phyloP scores from a whole-genome alignment of 1,284 basidiomycete species.

The Ceratobasidium sp. region DNA sequence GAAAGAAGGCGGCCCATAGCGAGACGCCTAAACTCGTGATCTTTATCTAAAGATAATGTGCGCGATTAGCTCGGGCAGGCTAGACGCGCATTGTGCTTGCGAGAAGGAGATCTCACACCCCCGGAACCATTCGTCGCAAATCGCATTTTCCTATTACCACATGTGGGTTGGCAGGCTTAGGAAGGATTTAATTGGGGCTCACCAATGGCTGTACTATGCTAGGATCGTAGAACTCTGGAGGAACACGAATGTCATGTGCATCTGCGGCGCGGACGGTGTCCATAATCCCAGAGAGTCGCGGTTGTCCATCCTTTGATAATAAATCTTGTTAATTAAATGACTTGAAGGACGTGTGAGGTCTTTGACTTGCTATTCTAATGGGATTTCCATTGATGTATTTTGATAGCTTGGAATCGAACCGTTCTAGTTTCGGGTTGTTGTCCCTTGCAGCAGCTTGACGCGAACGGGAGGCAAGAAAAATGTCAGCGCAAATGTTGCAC shows the following conservation, averaged over 20 bases:
- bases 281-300: slow-evolving; percentile 79
- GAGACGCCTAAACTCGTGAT: slow-evolving; percentile 76
- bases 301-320: slow-evolving; percentile 67
- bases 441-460: slow-evolving; percentile 68
- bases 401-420: slow-evolving; percentile 71
- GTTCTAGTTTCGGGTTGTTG: slow-evolving; percentile 72
- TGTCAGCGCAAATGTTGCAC: not conserved
- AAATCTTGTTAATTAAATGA: not conserved
- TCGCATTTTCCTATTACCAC: slow-evolving; percentile 70
- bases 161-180: not conserved
- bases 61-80: not conserved
- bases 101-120: slow-evolving; percentile 55
- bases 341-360: not conserved
- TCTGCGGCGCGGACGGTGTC: slow-evolving; percentile 79
- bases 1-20: slow-evolving; percentile 79
- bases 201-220: slow-evolving; percentile 68
- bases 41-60: slow-evolving; percentile 64
- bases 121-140: slow-evolving; percentile 83
- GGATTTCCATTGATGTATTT: slow-evolving; percentile 77
- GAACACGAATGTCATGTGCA: slow-evolving; percentile 76
- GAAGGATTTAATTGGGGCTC: slow-evolving; percentile 49
- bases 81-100: not conserved
- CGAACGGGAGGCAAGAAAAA: not conserved
- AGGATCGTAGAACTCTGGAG: slow-evolving; percentile 74
- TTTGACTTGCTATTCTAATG: slow-evolving; percentile 61